These are phyloP conservation scores for Aegilops sharonensis DNA, from an alignment of 176 grass and related monocot genomes.

Conservation along the genomic window DNA sequence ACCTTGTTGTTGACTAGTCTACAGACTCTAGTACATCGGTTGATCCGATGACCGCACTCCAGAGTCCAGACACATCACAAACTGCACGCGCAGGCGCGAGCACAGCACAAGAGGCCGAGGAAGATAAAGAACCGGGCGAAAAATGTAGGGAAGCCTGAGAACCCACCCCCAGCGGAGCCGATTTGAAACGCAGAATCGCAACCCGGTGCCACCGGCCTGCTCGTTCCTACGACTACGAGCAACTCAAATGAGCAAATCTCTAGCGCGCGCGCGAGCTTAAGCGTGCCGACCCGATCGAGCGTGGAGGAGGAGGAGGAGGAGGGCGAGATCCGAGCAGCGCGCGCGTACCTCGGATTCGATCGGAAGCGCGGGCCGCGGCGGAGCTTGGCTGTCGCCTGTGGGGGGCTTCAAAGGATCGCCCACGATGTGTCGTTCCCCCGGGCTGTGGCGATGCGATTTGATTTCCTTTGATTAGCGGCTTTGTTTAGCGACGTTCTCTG, in stretches of 20 bases:
- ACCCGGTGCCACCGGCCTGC: not conserved
- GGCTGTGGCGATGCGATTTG: not conserved
- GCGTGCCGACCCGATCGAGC: not conserved
- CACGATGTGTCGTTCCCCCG: not conserved
- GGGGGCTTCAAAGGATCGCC: not conserved
- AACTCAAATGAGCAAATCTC: not conserved
- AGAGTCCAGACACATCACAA: not conserved
- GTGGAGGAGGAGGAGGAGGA: not conserved
- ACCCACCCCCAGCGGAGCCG: not conserved
- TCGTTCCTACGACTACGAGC: not conserved
- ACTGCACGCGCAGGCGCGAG: not conserved
- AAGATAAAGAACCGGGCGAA: not conserved
- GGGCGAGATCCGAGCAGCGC: not conserved
- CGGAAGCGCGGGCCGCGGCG: conserved; percentile 12
- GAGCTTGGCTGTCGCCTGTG: not conserved
- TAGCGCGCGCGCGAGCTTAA: not conserved
- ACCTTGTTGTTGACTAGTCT: not conserved
- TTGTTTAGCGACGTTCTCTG: not conserved
- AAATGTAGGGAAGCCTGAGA: not conserved
- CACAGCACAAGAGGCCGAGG: not conserved
- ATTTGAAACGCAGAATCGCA: not conserved
- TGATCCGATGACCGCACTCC: not conserved
- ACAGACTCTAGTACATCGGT: not conserved
- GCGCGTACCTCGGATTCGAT: conserved; percentile 22
- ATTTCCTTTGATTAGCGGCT: not conserved